Conservation (phyloP, 164 flowering plant species). For the Litsea cubeba region DNA sequence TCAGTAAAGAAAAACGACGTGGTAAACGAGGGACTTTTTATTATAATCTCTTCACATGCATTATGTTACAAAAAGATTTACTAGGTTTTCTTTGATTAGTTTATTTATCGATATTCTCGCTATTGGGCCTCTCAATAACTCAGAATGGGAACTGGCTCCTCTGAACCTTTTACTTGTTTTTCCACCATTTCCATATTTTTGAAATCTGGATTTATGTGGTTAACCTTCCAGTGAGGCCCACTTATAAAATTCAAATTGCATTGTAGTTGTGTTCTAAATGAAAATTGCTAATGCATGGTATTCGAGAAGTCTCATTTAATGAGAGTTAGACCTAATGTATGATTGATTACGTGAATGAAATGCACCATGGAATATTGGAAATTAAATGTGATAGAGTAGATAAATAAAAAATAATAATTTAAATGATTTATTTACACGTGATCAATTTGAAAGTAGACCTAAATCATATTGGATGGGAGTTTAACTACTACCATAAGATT, state of each 20-base stretch:
- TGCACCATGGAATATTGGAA: too few species aligned
- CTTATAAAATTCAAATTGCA: background rate
- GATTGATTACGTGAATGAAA: too few species aligned
- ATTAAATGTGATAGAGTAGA: too few species aligned
- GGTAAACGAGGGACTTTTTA: background rate
- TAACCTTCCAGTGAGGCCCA: background rate
- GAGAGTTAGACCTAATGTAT: background rate
- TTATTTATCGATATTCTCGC: conserved; percentile 11
- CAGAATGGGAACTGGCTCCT: conserved; percentile 52
- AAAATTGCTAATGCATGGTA: too few species aligned
- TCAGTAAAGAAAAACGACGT: background rate
- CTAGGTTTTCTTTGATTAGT: background rate
- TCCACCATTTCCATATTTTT: too few species aligned
- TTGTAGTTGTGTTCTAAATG: too few species aligned
- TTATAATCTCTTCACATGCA: too few species aligned
- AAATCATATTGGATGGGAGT: too few species aligned
- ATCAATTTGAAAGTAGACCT: too few species aligned
- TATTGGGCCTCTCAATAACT: conserved; percentile 44
- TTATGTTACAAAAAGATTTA: too few species aligned
- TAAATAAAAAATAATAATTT: too few species aligned
- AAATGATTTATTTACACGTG: rapidly evolving
- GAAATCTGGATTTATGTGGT: too few species aligned
- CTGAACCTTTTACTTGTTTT: conserved; percentile 29
- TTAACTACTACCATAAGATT: rapidly evolving
- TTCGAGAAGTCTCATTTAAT: background rate